These are phyloP conservation scores for Helichrysum umbraculigerum DNA, from an alignment of 129 eudicot genomes.

Conservation along the genomic window DNA sequence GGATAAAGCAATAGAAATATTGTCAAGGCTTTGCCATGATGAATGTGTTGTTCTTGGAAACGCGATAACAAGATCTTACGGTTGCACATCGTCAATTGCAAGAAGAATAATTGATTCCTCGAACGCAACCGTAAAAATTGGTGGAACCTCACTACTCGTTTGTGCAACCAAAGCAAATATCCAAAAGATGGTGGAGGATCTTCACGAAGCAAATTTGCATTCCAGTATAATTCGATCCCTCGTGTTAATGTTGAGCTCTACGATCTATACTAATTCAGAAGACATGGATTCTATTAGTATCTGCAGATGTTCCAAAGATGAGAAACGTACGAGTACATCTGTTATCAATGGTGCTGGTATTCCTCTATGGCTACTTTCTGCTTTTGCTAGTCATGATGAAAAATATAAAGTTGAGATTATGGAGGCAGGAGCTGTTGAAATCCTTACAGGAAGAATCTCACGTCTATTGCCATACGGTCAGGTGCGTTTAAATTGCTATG, in stretches of 20 bases:
- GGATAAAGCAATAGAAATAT: conserved; percentile 86
- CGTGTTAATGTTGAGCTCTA: conserved; percentile 64
- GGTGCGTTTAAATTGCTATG: conserved; percentile 44
- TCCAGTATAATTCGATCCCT: conserved; percentile 70
- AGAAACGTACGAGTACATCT: conserved; percentile 46
- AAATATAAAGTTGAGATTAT: conserved; percentile 65
- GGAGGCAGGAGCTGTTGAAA: conserved; percentile 94
- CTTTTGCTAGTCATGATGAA: conserved; percentile 71
- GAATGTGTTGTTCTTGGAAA: conserved; percentile 72
- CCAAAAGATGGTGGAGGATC: conserved; percentile 70
- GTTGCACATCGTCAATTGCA: conserved; percentile 74
- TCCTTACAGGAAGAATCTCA: conserved; percentile 87
- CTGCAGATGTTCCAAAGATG: conserved; percentile 53
- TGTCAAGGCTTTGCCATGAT: conserved; percentile 78
- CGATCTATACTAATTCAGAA: conserved; percentile 42
- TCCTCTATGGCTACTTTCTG: conserved; percentile 86
- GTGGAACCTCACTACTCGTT: conserved; percentile 90
- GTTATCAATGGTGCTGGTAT: conserved; percentile 66
- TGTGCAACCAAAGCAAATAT: conserved; percentile 85
- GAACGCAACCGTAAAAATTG: conserved; percentile 62
- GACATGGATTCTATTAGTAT: conserved; percentile 57
- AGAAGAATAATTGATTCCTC: conserved; percentile 73
- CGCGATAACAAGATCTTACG: conserved; percentile 52
- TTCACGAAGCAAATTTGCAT: conserved; percentile 54
- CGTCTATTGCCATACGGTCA: conserved; percentile 52